Evolutionary conservation across 768 basidiomycete species (phyloP), one percentile per base, ranked within the genome.

Genomic region (Naganishia vishniacii): DNA sequence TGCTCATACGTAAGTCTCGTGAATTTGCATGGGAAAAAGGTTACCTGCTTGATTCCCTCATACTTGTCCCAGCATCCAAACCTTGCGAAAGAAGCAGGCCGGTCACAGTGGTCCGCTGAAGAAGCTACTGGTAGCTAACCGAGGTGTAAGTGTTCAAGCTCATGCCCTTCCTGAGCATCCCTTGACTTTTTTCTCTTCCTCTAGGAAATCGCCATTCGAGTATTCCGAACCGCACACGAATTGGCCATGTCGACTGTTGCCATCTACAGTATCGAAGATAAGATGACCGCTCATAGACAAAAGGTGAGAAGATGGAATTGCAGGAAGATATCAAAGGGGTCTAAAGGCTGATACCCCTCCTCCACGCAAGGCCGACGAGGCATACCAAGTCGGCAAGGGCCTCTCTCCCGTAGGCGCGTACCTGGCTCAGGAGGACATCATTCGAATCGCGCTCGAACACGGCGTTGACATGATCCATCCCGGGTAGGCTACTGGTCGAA

Each of bases 391-490:
- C 68, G 95, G 95, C 61, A 91, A 89, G 72, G 95, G 95, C 9
- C 79, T 97, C 56, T 92, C 93, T 15, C 95, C 95, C 32, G 95
- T 99, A 42, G 95, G 82, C 18, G 95, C 95, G 11, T 99, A 99
- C 78, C 88, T 99, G 68, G 87, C 93, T 1, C 93, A 97, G 77
- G 91, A 98, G 71, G 92, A 95, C 73, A 98, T 99, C 78, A 92
- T 99, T 79, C 81, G 86, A 68, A 87, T 92, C 69, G 91, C 92
- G n/a, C 83, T 98, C 46, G 93, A 98, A 78, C 92, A 98, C 78
- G 93, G 91, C 26, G 95, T 99, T 26, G 94, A 97, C 77, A 98
- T 99, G 95, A 98, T 99, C 75, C 95, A 98, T 79, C 95, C 92
- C 12, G 92, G 93, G 90, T 91, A 70, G 73, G 82, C 34, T 45